Conservation (phyloP, 208 protist genomes). For the Wallacemonas sp. region DNA sequence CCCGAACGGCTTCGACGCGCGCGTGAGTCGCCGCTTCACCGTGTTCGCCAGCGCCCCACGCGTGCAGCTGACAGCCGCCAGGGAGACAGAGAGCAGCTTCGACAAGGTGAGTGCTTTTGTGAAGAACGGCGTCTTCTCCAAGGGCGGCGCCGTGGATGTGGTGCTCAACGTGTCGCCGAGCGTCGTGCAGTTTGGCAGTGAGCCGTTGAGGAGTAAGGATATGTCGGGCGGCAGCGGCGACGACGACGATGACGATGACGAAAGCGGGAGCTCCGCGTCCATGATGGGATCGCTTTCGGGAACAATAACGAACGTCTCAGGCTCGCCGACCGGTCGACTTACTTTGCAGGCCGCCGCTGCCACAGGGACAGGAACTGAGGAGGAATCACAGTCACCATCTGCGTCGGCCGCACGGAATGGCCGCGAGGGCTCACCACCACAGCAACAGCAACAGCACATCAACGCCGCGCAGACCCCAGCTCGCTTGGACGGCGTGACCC, state of each 20-base stretch:
- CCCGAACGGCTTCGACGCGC: conserved; percentile 37
- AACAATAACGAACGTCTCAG: too few species aligned
- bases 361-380: too few species aligned
- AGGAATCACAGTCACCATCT: too few species aligned
- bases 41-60: conserved; percentile 7
- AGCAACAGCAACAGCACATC: too few species aligned
- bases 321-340: too few species aligned
- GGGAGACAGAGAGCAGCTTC: neutral
- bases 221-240: neutral
- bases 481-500: too few species aligned
- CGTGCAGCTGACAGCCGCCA: neutral
- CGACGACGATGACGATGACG: neutral
- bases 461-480: too few species aligned
- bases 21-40: conserved; percentile 11
- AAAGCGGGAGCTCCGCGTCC: too few species aligned
- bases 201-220: neutral
- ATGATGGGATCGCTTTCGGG: too few species aligned
- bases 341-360: too few species aligned
- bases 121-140: conserved; percentile 5
- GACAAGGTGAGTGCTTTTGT: neutral
- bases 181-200: conserved; percentile 8
- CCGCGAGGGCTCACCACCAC: too few species aligned
- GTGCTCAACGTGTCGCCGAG: neutral
- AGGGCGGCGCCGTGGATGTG: neutral
- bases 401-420: too few species aligned